Conservation (phyloP, 139 green algal genomes). For the Ostreobium quekettii region DNA sequence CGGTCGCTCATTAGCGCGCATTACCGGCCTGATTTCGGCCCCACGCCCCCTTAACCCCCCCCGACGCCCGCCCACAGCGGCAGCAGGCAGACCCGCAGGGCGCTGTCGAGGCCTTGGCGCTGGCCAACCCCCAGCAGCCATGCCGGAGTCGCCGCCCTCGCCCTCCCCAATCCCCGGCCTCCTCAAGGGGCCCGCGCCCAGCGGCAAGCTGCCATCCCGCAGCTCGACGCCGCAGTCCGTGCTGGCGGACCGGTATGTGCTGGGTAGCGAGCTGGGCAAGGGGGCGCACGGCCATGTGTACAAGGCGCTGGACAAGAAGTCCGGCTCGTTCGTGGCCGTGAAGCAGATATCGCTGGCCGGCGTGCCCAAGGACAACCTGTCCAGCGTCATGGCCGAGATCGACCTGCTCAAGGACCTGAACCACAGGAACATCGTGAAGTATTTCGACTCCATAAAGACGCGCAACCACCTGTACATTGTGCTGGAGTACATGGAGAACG, state of each 20-base stretch:
- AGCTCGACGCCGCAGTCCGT: no score
- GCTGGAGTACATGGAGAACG: constrained; percentile 95
- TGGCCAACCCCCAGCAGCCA: no score
- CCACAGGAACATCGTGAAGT: constrained; percentile 96
- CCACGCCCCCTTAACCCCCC: no score
- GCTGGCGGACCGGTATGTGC: constrained; percentile 48
- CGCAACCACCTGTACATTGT: constrained; percentile 92
- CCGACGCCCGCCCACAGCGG: no score
- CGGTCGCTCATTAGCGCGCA: no score
- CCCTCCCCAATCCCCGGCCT: no score
- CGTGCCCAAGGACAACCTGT: constrained; percentile 50
- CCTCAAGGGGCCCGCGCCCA: no score
- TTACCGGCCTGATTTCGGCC: no score
- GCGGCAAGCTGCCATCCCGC: no score
- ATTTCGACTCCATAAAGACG: constrained; percentile 85
- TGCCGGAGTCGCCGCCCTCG: no score
- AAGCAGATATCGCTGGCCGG: constrained; percentile 81
- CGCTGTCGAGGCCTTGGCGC: no score
- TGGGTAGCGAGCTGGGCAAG: constrained; percentile 83
- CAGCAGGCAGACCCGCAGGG: no score
- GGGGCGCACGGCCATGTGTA: constrained; percentile 88
- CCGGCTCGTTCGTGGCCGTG: constrained; percentile 82
- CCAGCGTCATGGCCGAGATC: constrained; percentile 74
- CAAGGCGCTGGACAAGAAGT: constrained; percentile 76
- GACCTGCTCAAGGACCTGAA: constrained; percentile 86